Conservation (phyloP, 331 rosid genomes). For the Malus hybrid region DNA sequence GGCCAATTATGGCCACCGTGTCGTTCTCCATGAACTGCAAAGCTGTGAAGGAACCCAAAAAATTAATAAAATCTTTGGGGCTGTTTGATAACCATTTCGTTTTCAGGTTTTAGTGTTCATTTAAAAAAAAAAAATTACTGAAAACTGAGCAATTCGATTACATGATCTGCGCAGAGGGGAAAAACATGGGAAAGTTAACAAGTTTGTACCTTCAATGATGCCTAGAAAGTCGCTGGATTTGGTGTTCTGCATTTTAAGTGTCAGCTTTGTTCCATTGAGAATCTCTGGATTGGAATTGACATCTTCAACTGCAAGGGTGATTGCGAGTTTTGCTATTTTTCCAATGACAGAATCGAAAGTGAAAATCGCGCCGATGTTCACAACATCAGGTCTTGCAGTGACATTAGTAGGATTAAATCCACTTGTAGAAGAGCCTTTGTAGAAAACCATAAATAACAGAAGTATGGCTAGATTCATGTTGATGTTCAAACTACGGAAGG, state of each 20-base stretch:
- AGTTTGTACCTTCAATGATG: slow-evolving; percentile 15
- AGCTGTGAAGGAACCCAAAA: slow-evolving; percentile 1
- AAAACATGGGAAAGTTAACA: not conserved
- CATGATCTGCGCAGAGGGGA: not conserved
- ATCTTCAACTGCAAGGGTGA: slow-evolving; percentile 33
- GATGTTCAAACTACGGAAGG: slow-evolving; percentile 3
- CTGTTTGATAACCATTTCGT: too few species aligned
- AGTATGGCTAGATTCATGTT: slow-evolving; percentile 44
- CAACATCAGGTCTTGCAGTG: slow-evolving; percentile 28
- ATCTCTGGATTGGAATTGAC: slow-evolving; percentile 31
- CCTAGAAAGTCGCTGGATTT: slow-evolving; percentile 35
- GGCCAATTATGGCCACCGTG: slow-evolving; percentile 30
- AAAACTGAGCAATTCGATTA: not conserved
- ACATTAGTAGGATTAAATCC: slow-evolving; percentile 22
- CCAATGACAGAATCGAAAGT: slow-evolving; percentile 33
- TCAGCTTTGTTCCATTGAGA: slow-evolving; percentile 31
- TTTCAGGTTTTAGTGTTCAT: too few species aligned
- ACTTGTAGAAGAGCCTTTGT: slow-evolving; percentile 27
- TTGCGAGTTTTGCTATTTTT: slow-evolving; percentile 32
- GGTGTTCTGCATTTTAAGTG: slow-evolving; percentile 18
- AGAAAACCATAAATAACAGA: slow-evolving; percentile 33
- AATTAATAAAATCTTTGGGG: not conserved
- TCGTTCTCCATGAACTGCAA: slow-evolving; percentile 26
- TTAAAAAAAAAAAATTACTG: too few species aligned
- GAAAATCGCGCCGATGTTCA: slow-evolving; percentile 39